These are phyloP conservation scores for Acer campestre DNA, from an alignment of 345 rosid species.

Conservation along the genomic window DNA sequence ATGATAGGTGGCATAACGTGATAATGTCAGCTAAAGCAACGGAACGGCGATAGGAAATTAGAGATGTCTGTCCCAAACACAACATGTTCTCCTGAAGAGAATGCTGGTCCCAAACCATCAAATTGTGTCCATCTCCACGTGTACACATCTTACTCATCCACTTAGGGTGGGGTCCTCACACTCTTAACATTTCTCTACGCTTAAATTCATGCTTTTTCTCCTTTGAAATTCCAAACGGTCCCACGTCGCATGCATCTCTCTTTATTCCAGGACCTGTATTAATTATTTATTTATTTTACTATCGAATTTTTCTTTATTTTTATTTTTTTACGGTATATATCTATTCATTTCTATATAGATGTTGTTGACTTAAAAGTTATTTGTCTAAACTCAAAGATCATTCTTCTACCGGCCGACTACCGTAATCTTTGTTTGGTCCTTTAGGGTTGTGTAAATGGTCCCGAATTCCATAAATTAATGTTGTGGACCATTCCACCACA, in stretches of 20 bases:
- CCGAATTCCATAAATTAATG: not conserved
- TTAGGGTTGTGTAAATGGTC: not conserved
- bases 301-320: too few species aligned
- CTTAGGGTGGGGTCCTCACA: not conserved
- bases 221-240: not conserved
- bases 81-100: slow-evolving; percentile 24
- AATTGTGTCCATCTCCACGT: not conserved
- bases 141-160: not conserved
- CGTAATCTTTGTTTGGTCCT: not conserved
- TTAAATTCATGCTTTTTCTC: slow-evolving; percentile 7
- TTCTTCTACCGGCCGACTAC: not conserved
- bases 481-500: not conserved
- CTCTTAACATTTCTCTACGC: not conserved
- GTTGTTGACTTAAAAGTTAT: too few species aligned
- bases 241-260: not conserved
- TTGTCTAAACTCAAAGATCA: too few species aligned
- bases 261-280: not conserved
- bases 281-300: not conserved
- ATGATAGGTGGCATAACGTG: slow-evolving; percentile 19
- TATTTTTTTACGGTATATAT: too few species aligned
- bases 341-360: too few species aligned
- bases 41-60: slow-evolving; percentile 11
- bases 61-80: slow-evolving; percentile 32
- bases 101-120: slow-evolving; percentile 20
- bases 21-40: slow-evolving; percentile 27